Base-by-base conservation (phyloP, 2,329 filamentous ascomycete genomes). In the Fusarium coffeatum region DNA sequence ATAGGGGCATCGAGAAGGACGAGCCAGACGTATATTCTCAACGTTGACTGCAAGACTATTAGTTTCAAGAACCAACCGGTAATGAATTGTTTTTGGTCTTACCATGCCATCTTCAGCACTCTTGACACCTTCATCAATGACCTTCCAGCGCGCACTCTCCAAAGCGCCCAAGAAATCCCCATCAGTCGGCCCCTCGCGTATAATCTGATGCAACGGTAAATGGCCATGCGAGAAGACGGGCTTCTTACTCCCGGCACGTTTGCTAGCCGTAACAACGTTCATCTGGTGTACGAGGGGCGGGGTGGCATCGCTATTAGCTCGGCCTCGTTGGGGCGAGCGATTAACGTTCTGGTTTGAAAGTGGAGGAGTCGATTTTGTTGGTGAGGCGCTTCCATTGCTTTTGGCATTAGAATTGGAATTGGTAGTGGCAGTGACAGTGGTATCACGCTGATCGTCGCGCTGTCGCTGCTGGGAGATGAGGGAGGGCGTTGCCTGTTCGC, bases 21-120 rank as follows among this genome's bases (percentile, higher is more conserved):
- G 42, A 98, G 88, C 96, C 96, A 99, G 71, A 97, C 89, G 80
- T 99, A 98, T 78, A 98, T 97, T 76, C 96, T 91, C 68, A 96
- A 85, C 47, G 94, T 91, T 22, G 96, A 99, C 95, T 97, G 18
- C 13, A 15, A 46, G 16, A 27, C 12, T 25, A 30, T 69, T 53
- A 70, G 62, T 61, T 23, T 6, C 15, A 32, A 16, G 5, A 18
- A 16, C 23, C 16, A 28, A 25, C 28, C 27, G 4, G 10, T n/a
- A 25, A 18, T 46, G 13, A 25, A n/a, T n/a, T 18, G 16, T 25
- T 20, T 25, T 18, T 27, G 40, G 16, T 46, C 76, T 84, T 79
- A 93, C 92, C 92, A 94, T 94, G 84, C 92, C 92, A 80, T 95
- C 92, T 71, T 86, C 87, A 76, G 93, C 92, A 73, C 89, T 90